Base-by-base conservation (phyloP, 345 rosid genomes). In the Citrus glauca region DNA sequence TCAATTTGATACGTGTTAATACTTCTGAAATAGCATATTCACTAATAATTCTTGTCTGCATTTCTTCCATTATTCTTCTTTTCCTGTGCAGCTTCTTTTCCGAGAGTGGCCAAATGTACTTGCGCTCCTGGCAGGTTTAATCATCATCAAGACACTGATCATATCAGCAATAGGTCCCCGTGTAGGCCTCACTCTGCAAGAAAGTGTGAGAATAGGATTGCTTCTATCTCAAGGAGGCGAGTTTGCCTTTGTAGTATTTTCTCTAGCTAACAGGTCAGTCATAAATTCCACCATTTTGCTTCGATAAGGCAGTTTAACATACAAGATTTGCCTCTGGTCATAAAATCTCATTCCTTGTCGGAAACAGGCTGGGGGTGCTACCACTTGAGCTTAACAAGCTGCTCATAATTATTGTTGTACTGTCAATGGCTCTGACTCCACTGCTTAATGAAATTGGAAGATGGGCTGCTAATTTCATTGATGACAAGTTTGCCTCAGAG, bases 211-310 rank as follows among this genome's bases (percentile, higher is more conserved):
- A 89, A 82, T 93, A 25, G 98, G 99, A 33, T 87, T 95, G 79
- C 94, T 95, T 81, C 89, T 93, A 59, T 95, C 99, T 32, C 99
- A 95, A 82, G 99, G 99, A 86, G 99, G 99, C 48, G 98, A 95
- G 84, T 95, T 95, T 72, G 99, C 92, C 42, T 95, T 95, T 48
- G 98, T 95, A 42, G 99, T 95, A 24, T 95, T 95, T 81, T 93
- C 98, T 83, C 84, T 95, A 60, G 98, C 99, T 65, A 95, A 95
- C 91, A 87, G 97, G 99, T 93, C 59, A 9, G 85, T 75, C 65
- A 25, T 30, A 45, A 37, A 66, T 35, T 80, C 32, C 73, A 53
- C 71, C 35, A 30, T 11, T 74, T 20, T 70, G 71, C 73, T 77
- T 40, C 72, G 80, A 79, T 75, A 60, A 27, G 55, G 22, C 73